A percentile compares a stretch with the other conserved stretches of the same genome.
Evolutionary conservation across 2,329 filamentous ascomycete genomes (phyloP).

Genomic region (Talaromyces marneffei): DNA sequence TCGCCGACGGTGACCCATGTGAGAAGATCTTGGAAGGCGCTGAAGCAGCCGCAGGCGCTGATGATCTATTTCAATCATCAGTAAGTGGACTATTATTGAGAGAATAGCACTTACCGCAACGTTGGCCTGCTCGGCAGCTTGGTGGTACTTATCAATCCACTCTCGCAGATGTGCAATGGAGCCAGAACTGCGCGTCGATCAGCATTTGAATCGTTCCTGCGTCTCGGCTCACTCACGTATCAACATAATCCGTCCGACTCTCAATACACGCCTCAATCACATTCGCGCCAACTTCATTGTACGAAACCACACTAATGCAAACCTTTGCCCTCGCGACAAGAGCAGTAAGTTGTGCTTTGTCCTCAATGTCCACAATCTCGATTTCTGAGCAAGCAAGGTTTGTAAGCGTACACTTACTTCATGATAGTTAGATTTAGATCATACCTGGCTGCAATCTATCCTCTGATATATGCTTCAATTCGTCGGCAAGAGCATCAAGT

Average conservation of each 20-base stretch:
- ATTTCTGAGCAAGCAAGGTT: constrained; percentile 53
- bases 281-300: constrained; percentile 56
- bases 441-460: constrained; percentile 4
- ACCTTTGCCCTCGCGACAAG: constrained; percentile 53
- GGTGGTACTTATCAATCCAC: constrained; percentile 58
- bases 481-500: constrained; percentile 53
- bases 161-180: constrained; percentile 59
- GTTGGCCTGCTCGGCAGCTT: constrained; percentile 52
- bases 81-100: neutral
- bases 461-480: neutral
- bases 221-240: constrained; percentile 40
- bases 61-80: constrained; percentile 44
- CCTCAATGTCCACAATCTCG: constrained; percentile 60
- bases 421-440: constrained; percentile 28
- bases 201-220: neutral
- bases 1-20: constrained; percentile 50
- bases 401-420: neutral
- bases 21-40: constrained; percentile 53
- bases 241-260: constrained; percentile 62
- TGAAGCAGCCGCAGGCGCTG: constrained; percentile 56
- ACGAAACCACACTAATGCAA: constrained; percentile 58
- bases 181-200: constrained; percentile 45
- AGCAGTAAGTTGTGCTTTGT: constrained; percentile 44
- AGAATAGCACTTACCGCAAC: constrained; percentile 48
- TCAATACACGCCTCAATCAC: constrained; percentile 60